A percentile compares a stretch with the other conserved stretches of the same genome.
Evolutionary conservation across 495 filamentous ascomycete genomes (phyloP).

Genomic region (Aspergillus wentii): DNA sequence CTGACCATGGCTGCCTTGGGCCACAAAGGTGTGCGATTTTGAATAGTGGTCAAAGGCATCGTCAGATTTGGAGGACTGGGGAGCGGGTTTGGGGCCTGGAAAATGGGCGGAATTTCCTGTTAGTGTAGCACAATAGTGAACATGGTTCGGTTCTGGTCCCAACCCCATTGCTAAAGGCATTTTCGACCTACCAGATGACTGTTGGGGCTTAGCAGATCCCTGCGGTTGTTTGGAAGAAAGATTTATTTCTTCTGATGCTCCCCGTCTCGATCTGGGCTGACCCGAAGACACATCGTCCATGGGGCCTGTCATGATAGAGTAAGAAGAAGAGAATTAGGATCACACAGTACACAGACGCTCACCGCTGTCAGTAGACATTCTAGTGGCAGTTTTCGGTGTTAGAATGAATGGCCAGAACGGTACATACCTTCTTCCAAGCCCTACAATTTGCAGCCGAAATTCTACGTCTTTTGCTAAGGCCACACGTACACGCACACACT

Average conservation of each 20-base stretch:
- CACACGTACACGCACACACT: too few relatives aligned
- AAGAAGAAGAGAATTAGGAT: not conserved
- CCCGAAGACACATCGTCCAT: conserved; percentile 32
- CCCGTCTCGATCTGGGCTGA: conserved; percentile 17
- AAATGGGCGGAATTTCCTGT: conserved; percentile 8
- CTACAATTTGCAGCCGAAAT: too few relatives aligned
- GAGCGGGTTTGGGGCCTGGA: too few relatives aligned
- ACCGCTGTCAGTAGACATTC: too few relatives aligned
- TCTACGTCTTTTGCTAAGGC: too few relatives aligned
- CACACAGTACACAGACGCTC: not conserved
- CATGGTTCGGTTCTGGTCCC: too few relatives aligned
- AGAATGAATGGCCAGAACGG: too few relatives aligned
- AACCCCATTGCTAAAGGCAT: too few relatives aligned
- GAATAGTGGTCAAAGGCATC: conserved; percentile 20
- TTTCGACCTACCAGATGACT: conserved; percentile 25
- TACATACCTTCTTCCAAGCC: not conserved
- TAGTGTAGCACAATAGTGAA: conserved; percentile 7
- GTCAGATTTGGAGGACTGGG: conserved; percentile 14
- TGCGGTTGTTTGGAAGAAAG: conserved; percentile 11
- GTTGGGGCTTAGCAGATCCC: conserved; percentile 7
- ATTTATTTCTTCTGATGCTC: conserved; percentile 11
- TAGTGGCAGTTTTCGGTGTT: not conserved
- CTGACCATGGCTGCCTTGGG: conserved; percentile 21
- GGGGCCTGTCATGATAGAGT: conserved; percentile 13
- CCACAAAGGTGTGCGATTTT: conserved; percentile 13